These are phyloP conservation scores for Trichoderma atroviride DNA, from an alignment of 2,329 filamentous ascomycete genomes.

Conservation along the genomic window DNA sequence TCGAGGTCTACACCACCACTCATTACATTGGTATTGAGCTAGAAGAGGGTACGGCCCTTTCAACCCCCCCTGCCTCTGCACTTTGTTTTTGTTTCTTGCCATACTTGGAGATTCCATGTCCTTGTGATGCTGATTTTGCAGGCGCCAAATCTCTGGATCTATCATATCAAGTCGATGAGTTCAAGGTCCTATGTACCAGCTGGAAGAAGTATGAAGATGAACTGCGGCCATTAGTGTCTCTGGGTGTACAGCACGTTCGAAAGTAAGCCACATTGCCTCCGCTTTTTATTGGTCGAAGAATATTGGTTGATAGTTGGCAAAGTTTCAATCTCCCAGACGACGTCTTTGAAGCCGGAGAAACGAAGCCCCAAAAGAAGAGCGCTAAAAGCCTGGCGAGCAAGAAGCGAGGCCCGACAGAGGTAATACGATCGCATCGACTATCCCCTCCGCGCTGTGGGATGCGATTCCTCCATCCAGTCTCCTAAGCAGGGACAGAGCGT, in stretches of 20 bases:
- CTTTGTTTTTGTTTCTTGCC: neutral
- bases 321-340: constrained; percentile 89
- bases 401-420: constrained; percentile 55
- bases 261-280: constrained; percentile 63
- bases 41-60: constrained; percentile 63
- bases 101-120: neutral
- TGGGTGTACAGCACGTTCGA: constrained; percentile 81
- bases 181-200: constrained; percentile 77
- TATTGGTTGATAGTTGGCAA: constrained; percentile 43
- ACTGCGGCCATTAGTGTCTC: constrained; percentile 61
- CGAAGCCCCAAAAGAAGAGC: constrained; percentile 64
- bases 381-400: constrained; percentile 47
- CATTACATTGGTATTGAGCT: constrained; percentile 92
- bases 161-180: constrained; percentile 80
- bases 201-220: constrained; percentile 76
- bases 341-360: constrained; percentile 81
- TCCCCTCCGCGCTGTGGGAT: constrained; percentile 26
- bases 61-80: neutral
- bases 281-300: neutral
- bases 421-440: constrained; percentile 38
- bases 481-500: constrained; percentile 24
- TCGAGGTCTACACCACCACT: constrained; percentile 79
- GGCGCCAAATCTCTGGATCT: constrained; percentile 74
- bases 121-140: constrained; percentile 43
- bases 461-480: neutral